Evolutionary conservation across 345 rosid genomes (phyloP).

Genomic region (Populus ilicifolia): DNA sequence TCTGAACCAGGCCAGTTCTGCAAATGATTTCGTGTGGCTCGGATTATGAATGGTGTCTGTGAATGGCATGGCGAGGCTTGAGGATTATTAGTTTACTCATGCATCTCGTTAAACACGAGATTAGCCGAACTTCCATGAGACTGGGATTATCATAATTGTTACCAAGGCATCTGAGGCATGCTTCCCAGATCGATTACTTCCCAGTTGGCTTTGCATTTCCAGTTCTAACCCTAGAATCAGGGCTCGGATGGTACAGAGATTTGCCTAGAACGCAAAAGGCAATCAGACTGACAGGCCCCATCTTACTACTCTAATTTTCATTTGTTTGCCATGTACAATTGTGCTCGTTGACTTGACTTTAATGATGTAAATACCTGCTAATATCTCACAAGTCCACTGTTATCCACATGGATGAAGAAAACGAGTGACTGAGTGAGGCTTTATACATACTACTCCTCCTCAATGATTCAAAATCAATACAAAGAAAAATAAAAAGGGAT

Average conservation of each 20-base stretch:
- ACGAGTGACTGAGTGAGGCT: too few species aligned
- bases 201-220: too few species aligned
- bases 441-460: too few species aligned
- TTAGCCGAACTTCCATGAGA: not conserved
- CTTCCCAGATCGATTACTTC: not conserved
- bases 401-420: too few species aligned
- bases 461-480: too few species aligned
- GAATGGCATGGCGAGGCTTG: not conserved
- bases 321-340: too few species aligned
- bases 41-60: not conserved
- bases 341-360: too few species aligned
- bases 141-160: not conserved
- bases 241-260: not conserved
- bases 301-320: too few species aligned
- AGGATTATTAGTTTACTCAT: not conserved
- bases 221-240: not conserved
- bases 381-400: too few species aligned
- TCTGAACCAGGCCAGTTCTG: not conserved
- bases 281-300: not conserved
- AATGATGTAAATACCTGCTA: too few species aligned
- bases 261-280: not conserved
- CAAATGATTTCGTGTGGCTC: not conserved
- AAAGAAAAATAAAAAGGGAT: not conserved
- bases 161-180: not conserved
- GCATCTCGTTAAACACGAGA: not conserved